phyloP scores from a whole-genome alignment of 106 monocot species.

The Dioscorea zingiberensis region DNA sequence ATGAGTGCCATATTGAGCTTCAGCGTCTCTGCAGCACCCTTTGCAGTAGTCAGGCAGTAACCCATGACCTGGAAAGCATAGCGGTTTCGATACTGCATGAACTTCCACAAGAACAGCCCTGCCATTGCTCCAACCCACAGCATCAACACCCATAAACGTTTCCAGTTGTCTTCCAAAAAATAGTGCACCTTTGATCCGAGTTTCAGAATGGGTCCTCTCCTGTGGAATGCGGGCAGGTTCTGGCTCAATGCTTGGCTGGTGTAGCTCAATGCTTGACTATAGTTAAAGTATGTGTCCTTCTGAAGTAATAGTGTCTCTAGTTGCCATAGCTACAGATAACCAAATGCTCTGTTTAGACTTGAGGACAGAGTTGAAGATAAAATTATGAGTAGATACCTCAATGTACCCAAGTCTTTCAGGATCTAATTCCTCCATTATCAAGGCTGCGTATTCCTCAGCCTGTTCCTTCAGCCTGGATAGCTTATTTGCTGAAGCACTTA shows the following conservation, averaged over 20 bases:
- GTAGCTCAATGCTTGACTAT: constrained; percentile 86
- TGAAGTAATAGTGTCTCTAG: constrained; percentile 83
- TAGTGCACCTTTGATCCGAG: constrained; percentile 54
- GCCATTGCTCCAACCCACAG: constrained; percentile 61
- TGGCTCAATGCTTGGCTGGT: constrained; percentile 95
- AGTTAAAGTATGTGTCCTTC: constrained; percentile 86
- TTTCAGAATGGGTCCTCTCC: constrained; percentile 46
- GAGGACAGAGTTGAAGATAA: no score
- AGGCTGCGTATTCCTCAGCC: constrained; percentile 86
- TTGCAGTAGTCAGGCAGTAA: constrained; percentile 80
- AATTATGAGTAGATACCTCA: constrained; percentile 36
- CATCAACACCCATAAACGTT: constrained; percentile 59
- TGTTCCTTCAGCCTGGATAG: constrained; percentile 77
- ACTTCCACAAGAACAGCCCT: constrained; percentile 82
- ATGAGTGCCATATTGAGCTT: constrained; percentile 92
- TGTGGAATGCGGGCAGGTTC: constrained; percentile 60
- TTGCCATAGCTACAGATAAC: constrained; percentile 66
- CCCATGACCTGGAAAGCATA: constrained; percentile 88
- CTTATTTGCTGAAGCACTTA: constrained; percentile 86
- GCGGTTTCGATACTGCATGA: constrained; percentile 63
- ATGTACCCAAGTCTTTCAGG: constrained; percentile 86
- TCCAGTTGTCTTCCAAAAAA: constrained; percentile 85
- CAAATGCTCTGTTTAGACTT: no score
- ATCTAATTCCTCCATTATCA: constrained; percentile 96
- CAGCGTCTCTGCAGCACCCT: constrained; percentile 91